Evolutionary conservation across 768 basidiomycete species (phyloP), one percentile per base, ranked within the genome.

Genomic region (Boletus sensibilis): DNA sequence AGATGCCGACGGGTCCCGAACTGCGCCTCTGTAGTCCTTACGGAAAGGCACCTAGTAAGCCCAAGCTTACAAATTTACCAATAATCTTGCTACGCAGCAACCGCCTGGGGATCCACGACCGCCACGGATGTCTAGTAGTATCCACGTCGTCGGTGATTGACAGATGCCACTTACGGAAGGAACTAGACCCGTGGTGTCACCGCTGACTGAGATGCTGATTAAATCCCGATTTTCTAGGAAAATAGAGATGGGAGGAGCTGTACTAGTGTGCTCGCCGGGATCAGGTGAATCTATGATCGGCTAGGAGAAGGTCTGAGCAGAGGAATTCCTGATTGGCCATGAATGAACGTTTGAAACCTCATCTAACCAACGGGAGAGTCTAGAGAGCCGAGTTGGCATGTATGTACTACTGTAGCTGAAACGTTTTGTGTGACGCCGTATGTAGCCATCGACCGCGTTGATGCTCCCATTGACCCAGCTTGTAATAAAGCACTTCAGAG

Each of bases 161-260:
- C 11, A 40, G 33, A 35, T 23, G 23, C 34, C 34, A 23, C 21
- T 27, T 40, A n/a, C 42, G 23, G 42, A 25, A 25, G 8, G 13
- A 11, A 9, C 41, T 14, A 7, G 23, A 4, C 21, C 31, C 31
- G 5, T 7, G 9, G 29, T 16, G 3, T 45, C 41, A 51, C 18
- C 4, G 40, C 40, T 56, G 54, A 56, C 50, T 35, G 53, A 56
- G 54, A 29, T 43, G 50, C 50, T 51, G 53, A 35, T 42, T 18
- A 55, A 41, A 38, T 13, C 37, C 52, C 16, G 51, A 23, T 6
- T 12, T 20, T 21, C 27, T 18, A 11, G 14, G 27, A 10, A 20
- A 5, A 3, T 13, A 21, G 39, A 41, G 12, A 21, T 1, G 5
- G 18, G 38, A 39, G 20, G 38, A 39, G 39, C 39, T 1, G 12